These are phyloP conservation scores for Oidium heveae DNA, from an alignment of 2,329 filamentous ascomycete species.

Conservation along the genomic window DNA sequence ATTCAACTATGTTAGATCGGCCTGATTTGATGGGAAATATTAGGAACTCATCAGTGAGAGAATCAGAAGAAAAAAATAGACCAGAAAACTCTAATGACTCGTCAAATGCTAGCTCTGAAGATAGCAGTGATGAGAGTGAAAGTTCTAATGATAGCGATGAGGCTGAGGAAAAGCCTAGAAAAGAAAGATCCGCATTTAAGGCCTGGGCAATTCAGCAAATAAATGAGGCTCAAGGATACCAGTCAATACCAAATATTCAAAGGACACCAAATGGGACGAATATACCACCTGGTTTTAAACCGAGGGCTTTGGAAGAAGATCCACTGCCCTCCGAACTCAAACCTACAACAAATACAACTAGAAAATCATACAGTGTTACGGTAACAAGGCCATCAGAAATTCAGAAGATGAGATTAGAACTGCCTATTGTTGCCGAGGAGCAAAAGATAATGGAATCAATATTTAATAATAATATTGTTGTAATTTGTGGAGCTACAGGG, in stretches of 20 bases:
- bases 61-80: constrained; percentile 6
- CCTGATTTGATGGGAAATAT: constrained; percentile 13
- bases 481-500: constrained; percentile 85
- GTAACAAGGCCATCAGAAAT: constrained; percentile 48
- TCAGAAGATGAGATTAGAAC: constrained; percentile 48
- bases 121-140: constrained; percentile 5
- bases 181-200: constrained; percentile 51
- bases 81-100: constrained; percentile 2
- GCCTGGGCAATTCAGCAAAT: constrained; percentile 72
- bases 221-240: constrained; percentile 54
- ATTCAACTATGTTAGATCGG: constrained; percentile 17
- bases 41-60: constrained; percentile 10
- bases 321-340: constrained; percentile 41
- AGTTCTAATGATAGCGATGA: constrained; percentile 12
- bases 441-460: constrained; percentile 97
- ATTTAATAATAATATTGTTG: constrained; percentile 68
- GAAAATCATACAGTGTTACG: constrained; percentile 53
- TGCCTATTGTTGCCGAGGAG: constrained; percentile 85
- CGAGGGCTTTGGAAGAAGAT: constrained; percentile 43
- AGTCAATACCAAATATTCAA: constrained; percentile 18
- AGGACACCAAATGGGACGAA: constrained; percentile 21
- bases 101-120: constrained; percentile 9
- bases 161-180: constrained; percentile 15
- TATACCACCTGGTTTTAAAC: constrained; percentile 31
- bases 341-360: constrained; percentile 27